A percentile compares a stretch with the other conserved stretches of the same genome.
Evolutionary conservation across 2,329 filamentous ascomycete genomes (phyloP).

Genomic region (Didymella arachidicola): DNA sequence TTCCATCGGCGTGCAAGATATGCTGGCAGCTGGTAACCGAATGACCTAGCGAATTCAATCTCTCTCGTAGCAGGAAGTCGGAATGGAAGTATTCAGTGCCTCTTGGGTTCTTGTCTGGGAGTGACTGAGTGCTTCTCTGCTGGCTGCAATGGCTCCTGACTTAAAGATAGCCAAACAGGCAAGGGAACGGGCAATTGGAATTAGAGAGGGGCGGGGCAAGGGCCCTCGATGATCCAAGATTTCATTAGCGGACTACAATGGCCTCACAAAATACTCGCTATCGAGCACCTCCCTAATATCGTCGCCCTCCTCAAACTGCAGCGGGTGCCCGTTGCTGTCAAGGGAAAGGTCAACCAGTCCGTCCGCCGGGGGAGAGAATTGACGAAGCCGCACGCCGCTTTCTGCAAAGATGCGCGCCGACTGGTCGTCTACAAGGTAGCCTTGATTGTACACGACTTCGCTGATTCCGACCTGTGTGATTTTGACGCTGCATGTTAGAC

Average conservation of each 20-base stretch:
- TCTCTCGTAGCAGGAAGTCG: too few species aligned
- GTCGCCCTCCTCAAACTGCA: slow-evolving; percentile 8
- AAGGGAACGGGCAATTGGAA: too few species aligned
- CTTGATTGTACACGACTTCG: slow-evolving; percentile 93
- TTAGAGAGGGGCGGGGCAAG: too few species aligned
- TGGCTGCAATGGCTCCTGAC: too few species aligned
- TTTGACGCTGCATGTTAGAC: slow-evolving; percentile 97
- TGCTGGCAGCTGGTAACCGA: too few species aligned
- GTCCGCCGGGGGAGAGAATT: slow-evolving; percentile 72
- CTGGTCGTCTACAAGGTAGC: slow-evolving; percentile 89
- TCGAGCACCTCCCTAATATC: slow-evolving; percentile 37
- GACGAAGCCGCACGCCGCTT: slow-evolving; percentile 83
- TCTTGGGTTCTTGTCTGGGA: too few species aligned
- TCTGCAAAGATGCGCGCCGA: slow-evolving; percentile 82
- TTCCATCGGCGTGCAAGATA: too few species aligned
- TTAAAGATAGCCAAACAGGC: too few species aligned
- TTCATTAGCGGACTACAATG: slow-evolving; percentile 5
- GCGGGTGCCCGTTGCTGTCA: background rate
- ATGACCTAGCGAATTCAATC: too few species aligned
- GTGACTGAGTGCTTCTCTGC: too few species aligned
- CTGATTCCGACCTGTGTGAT: slow-evolving; percentile 95
- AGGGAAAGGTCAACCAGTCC: slow-evolving; percentile 45
- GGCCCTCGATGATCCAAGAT: background rate
- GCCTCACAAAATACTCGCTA: slow-evolving; percentile 36
- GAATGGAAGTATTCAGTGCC: too few species aligned